Percentiles rank a stretch among this genome's conserved stretches.
These are phyloP conservation scores for Salix udensis DNA, from an alignment of 345 rosid species.

Conservation along the genomic window DNA sequence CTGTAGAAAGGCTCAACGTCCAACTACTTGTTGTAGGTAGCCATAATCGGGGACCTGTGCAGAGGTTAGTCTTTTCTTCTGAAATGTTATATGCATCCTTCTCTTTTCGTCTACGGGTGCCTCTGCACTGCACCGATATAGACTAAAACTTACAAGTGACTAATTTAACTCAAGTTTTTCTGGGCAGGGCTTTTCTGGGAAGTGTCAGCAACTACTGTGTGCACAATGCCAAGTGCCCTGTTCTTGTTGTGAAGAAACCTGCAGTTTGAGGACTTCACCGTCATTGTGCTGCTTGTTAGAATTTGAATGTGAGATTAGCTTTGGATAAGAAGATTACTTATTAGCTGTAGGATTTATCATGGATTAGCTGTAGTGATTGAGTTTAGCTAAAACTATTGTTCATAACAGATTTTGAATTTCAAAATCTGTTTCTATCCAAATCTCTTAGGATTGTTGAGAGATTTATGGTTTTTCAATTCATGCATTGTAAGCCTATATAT, in stretches of 20 bases:
- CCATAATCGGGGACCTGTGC: conserved; percentile 45
- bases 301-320: no score
- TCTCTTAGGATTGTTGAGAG: no score
- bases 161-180: not conserved
- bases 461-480: no score
- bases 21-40: conserved; percentile 53
- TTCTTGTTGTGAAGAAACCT: conserved; percentile 22
- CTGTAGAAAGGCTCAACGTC: conserved; percentile 39
- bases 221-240: conserved; percentile 23
- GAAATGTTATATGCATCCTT: not conserved
- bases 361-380: no score
- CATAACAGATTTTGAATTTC: no score
- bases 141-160: no score
- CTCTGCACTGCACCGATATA: not conserved
- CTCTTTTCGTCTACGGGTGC: not conserved
- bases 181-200: conserved; percentile 27
- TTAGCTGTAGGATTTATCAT: no score
- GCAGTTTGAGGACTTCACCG: not conserved
- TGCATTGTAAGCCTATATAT: no score
- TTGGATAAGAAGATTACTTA: no score
- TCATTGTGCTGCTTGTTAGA: no score
- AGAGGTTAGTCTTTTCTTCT: conserved; percentile 37
- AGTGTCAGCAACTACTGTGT: conserved; percentile 27
- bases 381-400: no score
- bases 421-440: no score